A percentile compares a stretch with the other conserved stretches of the same genome.
Conservation (phyloP, 768 basidiomycete genomes). For the Antrodiella citrinella region DNA sequence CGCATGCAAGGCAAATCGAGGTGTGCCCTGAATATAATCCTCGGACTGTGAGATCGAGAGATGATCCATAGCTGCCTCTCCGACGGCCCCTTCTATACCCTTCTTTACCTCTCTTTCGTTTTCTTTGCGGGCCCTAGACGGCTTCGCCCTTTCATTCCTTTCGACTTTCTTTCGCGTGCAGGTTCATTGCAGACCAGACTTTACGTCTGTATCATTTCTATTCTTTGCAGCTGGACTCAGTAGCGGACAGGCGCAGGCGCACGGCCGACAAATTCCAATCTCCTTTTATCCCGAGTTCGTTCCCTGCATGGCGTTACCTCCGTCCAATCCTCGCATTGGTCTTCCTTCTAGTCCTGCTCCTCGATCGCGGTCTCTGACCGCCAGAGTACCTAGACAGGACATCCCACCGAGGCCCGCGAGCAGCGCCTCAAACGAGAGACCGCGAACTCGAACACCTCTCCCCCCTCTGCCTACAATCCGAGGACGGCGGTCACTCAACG, state of each 20-base stretch:
- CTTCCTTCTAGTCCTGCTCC: conserved; percentile 33
- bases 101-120: not conserved
- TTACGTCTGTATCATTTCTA: not conserved
- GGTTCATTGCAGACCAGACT: not conserved
- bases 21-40: not conserved
- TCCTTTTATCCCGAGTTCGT: not conserved
- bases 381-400: no score
- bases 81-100: not conserved
- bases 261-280: not conserved
- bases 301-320: not conserved
- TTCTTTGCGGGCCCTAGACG: not conserved
- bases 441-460: not conserved
- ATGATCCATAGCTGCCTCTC: not conserved
- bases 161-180: not conserved
- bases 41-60: not conserved
- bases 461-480: not conserved
- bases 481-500: no score
- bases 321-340: conserved; percentile 18
- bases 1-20: not conserved
- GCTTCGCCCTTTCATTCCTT: not conserved
- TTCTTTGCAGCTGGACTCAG: not conserved
- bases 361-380: conserved; percentile 24
- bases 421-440: conserved; percentile 2
- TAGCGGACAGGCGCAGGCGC: not conserved
- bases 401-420: conserved; percentile 13